These are phyloP conservation scores for Hortiboletus rubellus DNA, from an alignment of 1,284 basidiomycete genomes.

Conservation along the genomic window DNA sequence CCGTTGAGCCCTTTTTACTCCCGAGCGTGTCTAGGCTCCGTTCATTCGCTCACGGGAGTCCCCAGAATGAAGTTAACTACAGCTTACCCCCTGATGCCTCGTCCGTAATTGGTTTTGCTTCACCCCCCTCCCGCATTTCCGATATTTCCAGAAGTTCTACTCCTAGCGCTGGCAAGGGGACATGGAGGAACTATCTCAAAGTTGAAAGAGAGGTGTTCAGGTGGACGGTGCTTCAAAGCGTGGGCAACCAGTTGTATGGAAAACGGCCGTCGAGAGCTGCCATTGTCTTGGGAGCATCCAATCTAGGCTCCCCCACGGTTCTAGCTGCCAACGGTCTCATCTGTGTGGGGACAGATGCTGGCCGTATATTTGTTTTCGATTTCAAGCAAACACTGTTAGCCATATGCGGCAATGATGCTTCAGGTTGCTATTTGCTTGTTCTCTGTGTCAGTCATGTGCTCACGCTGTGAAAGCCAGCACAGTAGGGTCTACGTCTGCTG, in stretches of 20 bases:
- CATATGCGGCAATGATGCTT: constrained; percentile 68
- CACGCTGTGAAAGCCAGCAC: constrained; percentile 47
- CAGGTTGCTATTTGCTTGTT: constrained; percentile 49
- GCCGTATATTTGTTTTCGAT: constrained; percentile 83
- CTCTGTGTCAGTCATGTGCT: constrained; percentile 13
- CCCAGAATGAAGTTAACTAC: constrained; percentile 53
- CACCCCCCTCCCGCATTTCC: constrained; percentile 66
- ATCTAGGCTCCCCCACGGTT: constrained; percentile 71
- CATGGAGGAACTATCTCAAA: constrained; percentile 27
- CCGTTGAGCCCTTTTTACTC: constrained; percentile 60
- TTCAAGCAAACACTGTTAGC: constrained; percentile 86
- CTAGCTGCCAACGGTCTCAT: constrained; percentile 87
- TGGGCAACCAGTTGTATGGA: constrained; percentile 56
- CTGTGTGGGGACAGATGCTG: constrained; percentile 84
- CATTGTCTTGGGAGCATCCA: constrained; percentile 56
- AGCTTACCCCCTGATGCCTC: constrained; percentile 44
- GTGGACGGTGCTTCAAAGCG: constrained; percentile 73
- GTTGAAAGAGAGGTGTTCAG: constrained; percentile 64
- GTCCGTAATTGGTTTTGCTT: constrained; percentile 45
- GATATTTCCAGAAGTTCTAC: constrained; percentile 72
- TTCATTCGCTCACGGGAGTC: constrained; percentile 58
- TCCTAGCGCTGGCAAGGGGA: constrained; percentile 28
- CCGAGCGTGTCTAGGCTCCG: constrained; percentile 83
- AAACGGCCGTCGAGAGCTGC: constrained; percentile 57
- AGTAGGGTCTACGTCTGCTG: constrained; percentile 83